Percentiles rank a stretch among this genome's conserved stretches.
Conservation (phyloP, 495 filamentous ascomycete genomes). For the Neurospora africana region DNA sequence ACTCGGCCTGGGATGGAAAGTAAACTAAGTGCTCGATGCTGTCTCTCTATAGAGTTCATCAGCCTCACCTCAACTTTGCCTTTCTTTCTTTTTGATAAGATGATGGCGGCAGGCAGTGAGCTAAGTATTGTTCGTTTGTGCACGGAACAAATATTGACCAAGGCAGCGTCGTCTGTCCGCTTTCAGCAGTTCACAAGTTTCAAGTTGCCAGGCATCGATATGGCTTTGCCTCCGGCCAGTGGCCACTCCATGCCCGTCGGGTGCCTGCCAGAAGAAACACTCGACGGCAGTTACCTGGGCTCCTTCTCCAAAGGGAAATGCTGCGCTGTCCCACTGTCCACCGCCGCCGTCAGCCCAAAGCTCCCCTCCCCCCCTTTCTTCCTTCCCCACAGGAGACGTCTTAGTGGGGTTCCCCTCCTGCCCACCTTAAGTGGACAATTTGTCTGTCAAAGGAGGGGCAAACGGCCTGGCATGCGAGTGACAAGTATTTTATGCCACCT, state of each 20-base stretch:
- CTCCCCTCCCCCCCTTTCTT: background rate
- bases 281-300: background rate
- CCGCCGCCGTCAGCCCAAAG: background rate
- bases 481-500: conserved; percentile 8
- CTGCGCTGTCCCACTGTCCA: background rate
- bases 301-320: background rate
- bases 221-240: background rate
- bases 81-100: background rate
- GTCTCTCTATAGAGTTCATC: background rate
- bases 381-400: background rate
- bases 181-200: background rate
- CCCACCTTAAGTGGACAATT: background rate
- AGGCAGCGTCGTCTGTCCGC: background rate
- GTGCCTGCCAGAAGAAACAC: background rate
- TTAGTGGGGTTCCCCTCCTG: background rate
- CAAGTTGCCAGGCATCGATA: background rate
- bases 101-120: background rate
- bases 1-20: background rate
- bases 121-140: background rate
- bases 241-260: background rate
- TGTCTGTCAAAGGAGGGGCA: background rate
- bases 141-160: background rate
- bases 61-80: background rate
- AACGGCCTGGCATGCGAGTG: background rate
- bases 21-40: background rate